Evolutionary conservation across 345 rosid species (phyloP).

Genomic region (Pelargonium nanum): DNA sequence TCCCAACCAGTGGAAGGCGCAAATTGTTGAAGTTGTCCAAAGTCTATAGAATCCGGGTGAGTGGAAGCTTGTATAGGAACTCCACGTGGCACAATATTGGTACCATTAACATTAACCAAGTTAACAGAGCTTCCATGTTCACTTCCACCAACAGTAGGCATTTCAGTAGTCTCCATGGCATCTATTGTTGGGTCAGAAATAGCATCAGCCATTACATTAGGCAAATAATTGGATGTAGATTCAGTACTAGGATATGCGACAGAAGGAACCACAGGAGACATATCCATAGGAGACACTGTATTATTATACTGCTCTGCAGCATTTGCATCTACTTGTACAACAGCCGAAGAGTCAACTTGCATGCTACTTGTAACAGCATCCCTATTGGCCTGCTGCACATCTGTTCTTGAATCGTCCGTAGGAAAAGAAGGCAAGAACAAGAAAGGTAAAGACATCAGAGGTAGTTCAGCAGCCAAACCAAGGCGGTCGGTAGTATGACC

Average conservation of each 20-base stretch:
- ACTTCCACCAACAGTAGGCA: constrained; percentile 32
- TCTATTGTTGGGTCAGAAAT: constrained; percentile 24
- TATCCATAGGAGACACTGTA: constrained; percentile 43
- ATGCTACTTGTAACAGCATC: constrained; percentile 27
- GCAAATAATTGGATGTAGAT: constrained; percentile 17
- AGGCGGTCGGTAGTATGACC: constrained; percentile 34
- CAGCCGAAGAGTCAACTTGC: constrained; percentile 37
- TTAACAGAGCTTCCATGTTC: not conserved
- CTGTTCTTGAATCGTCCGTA: constrained; percentile 32
- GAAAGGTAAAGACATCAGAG: constrained; percentile 41
- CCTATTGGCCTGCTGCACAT: constrained; percentile 29
- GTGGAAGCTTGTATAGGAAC: constrained; percentile 14
- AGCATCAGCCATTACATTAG: constrained; percentile 26
- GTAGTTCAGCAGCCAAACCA: constrained; percentile 42
- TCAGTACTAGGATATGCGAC: constrained; percentile 25
- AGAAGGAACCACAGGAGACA: constrained; percentile 46
- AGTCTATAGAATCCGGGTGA: constrained; percentile 15
- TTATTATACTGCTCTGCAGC: constrained; percentile 42
- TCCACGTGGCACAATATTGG: constrained; percentile 6
- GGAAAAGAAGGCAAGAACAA: constrained; percentile 40
- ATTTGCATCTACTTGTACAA: constrained; percentile 37
- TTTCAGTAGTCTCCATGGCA: constrained; percentile 33
- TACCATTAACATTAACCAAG: constrained; percentile 15
- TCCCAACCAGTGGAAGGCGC: constrained; percentile 55
- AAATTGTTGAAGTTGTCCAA: constrained; percentile 27